Evolutionary conservation across 2,329 filamentous ascomycete genomes (phyloP).

Genomic region (Aureobasidium lini): DNA sequence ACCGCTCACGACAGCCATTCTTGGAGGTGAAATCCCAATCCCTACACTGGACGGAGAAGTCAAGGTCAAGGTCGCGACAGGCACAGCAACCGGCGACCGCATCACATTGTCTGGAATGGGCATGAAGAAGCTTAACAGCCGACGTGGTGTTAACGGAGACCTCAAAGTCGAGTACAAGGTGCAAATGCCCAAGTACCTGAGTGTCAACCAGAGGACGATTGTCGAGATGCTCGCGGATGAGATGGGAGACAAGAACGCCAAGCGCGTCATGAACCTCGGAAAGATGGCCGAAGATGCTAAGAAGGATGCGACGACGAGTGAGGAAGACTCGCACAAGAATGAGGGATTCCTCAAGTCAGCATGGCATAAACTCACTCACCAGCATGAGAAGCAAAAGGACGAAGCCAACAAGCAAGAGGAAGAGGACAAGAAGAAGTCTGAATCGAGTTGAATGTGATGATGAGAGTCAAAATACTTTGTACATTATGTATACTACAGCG

Average conservation of each 20-base stretch:
- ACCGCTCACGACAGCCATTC: constrained; percentile 82
- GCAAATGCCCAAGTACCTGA: constrained; percentile 89
- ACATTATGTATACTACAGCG: constrained; percentile 10
- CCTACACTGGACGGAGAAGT: constrained; percentile 87
- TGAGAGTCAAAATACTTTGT: not conserved
- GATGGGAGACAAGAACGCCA: constrained; percentile 86
- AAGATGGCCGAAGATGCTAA: constrained; percentile 35
- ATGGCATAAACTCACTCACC: constrained; percentile 87
- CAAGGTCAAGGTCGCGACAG: constrained; percentile 83
- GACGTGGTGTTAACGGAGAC: constrained; percentile 66
- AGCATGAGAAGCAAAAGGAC: constrained; percentile 37
- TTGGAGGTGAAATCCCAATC: constrained; percentile 83
- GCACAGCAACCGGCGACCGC: constrained; percentile 86
- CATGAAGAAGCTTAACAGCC: constrained; percentile 73
- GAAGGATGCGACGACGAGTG: constrained; percentile 9
- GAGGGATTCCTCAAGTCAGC: constrained; percentile 89
- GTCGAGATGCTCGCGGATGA: constrained; percentile 95
- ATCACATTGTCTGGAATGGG: constrained; percentile 85
- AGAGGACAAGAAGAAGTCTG: constrained; percentile 1
- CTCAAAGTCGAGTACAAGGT: constrained; percentile 92
- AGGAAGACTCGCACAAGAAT: constrained; percentile 55
- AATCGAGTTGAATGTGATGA: not conserved
- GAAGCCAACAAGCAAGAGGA: constrained; percentile 30
- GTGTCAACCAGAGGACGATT: constrained; percentile 82
- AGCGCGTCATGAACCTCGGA: constrained; percentile 79